Conservation (phyloP, 2,329 filamentous ascomycete species). For the Pezicula rhizophila region DNA sequence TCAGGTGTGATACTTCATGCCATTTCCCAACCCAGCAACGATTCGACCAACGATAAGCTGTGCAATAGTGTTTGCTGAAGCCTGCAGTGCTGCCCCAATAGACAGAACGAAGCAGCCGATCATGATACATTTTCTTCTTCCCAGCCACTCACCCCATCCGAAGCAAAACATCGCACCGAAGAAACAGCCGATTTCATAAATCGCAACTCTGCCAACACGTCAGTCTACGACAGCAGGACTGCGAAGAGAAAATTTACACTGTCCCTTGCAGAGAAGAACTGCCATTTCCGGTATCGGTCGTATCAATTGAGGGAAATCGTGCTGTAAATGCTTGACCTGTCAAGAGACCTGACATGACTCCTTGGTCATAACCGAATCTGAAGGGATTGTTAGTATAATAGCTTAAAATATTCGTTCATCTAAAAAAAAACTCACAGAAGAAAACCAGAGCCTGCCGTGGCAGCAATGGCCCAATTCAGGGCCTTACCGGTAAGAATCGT, state of each 20-base stretch:
- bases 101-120: constrained; percentile 34
- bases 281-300: constrained; percentile 28
- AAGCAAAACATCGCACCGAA: constrained; percentile 38
- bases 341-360: constrained; percentile 67
- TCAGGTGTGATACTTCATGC: constrained; percentile 29
- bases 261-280: constrained; percentile 39
- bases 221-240: not conserved
- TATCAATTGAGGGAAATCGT: constrained; percentile 45
- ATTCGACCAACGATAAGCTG: constrained; percentile 40
- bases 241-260: constrained; percentile 23
- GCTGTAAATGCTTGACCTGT: constrained; percentile 55
- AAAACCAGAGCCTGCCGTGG: constrained; percentile 31
- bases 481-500: constrained; percentile 24
- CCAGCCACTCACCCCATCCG: constrained; percentile 37
- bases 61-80: constrained; percentile 32
- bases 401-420: constrained; percentile 2
- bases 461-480: constrained; percentile 34
- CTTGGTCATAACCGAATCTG: constrained; percentile 57
- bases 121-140: constrained; percentile 36
- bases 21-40: constrained; percentile 39
- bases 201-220: constrained; percentile 27
- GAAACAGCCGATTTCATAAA: constrained; percentile 42
- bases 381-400: constrained; percentile 27
- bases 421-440: constrained; percentile 22
- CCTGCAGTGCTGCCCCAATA: constrained; percentile 38